Conservation (phyloP, 148 eudicot genomes). For the Tetragonia tetragonoides region DNA sequence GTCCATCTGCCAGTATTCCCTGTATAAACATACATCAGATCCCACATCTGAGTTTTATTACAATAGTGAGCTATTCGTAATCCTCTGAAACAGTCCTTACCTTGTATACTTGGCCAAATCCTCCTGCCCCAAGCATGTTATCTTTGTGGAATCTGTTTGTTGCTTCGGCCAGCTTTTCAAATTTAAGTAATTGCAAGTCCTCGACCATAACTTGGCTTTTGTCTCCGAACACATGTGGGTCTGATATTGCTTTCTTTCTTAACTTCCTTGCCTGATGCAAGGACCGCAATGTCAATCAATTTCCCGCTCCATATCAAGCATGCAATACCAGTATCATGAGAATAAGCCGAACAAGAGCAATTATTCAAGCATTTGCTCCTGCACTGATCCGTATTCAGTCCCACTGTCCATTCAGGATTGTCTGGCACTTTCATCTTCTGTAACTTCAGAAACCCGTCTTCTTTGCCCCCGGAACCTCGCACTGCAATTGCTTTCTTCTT, state of each 20-base stretch:
- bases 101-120: conserved; percentile 53
- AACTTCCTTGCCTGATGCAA: conserved; percentile 7
- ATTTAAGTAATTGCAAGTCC: conserved; percentile 34
- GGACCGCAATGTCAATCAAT: conserved; percentile 42
- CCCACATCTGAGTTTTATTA: background rate
- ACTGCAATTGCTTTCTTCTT: conserved; percentile 30
- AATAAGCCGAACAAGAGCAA: conserved; percentile 57
- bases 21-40: conserved; percentile 13
- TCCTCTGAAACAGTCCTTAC: conserved; percentile 14
- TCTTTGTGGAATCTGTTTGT: conserved; percentile 35
- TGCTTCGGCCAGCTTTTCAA: conserved; percentile 31
- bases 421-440: conserved; percentile 52
- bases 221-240: conserved; percentile 9
- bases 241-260: background rate
- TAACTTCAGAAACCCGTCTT: conserved; percentile 45
- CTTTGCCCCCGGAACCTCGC: conserved; percentile 32
- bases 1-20: conserved; percentile 39
- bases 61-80: background rate
- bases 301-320: conserved; percentile 54
- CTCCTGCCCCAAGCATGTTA: conserved; percentile 52
- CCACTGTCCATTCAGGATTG: conserved; percentile 24
- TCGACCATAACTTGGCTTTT: conserved; percentile 25
- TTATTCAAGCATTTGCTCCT: conserved; percentile 33
- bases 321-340: conserved; percentile 36
- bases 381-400: conserved; percentile 39